Evolutionary conservation across 139 green algal species (phyloP), one percentile per base, ranked within the genome.

Genomic region (Desmodesmus armatus): DNA sequence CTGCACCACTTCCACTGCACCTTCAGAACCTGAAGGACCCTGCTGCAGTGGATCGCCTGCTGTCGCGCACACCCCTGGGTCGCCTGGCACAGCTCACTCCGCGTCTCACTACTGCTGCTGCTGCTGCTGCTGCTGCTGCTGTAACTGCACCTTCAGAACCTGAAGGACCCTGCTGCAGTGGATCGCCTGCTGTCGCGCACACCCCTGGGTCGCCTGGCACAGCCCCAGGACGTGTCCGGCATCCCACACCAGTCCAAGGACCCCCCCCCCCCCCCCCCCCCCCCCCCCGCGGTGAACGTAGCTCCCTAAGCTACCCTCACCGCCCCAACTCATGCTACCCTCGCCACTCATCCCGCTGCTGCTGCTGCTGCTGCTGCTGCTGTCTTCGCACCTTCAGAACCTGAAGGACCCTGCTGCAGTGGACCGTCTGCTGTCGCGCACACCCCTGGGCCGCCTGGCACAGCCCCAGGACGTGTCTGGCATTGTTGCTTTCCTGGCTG

Each of bases 371-470:
- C 37, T 67, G 43, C 73, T 80, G 29, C 75, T 71, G 76, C 29
- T 55, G 27, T 25, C 63, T 25, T n/a, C 5, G 63, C 71, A 40
- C 58, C 11, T 60, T 23, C 82, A 87, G 82, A 87, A 87, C 67
- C 83, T 93, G 78, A 88, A 43, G 31, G 71, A 87, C 55, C 82
- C 82, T 39, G 39, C 53, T 13, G 40, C 76, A 6, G 43, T 83
- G n/a, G 72, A 71, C 0, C 58, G 90, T 11, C 88, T 98, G 63
- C 31, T 95, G 31, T 80, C 65, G 5, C 71, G 91, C 5, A 97
- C 93, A 27, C 95, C 95, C 5, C 87, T 96, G 87, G 53, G 88
- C n/a, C 80, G 95, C 0, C 87, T 98, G 23, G 95, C 87, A 29
- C 73, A 95, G 53, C 87, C 91, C 5, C 66, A 90, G 21, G 93